Evolutionary conservation across 148 eudicot species (phyloP).

Genomic region (Pharnaceum exiguum): DNA sequence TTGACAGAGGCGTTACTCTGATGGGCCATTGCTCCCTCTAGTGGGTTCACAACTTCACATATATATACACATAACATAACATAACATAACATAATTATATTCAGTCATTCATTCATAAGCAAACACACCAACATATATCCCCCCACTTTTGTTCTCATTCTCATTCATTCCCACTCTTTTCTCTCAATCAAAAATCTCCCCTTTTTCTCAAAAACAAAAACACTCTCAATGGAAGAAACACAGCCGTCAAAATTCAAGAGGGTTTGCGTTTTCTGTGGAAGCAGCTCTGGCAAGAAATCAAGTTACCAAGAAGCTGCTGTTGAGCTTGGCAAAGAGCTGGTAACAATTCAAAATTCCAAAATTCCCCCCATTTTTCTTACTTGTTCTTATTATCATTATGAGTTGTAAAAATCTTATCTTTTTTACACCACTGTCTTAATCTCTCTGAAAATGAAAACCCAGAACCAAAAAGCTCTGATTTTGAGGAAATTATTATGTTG

Average conservation of each 20-base stretch:
- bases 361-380: not conserved
- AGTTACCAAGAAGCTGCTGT: conserved; percentile 38
- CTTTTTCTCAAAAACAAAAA: not conserved
- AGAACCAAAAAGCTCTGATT: too few species aligned
- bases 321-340: conserved; percentile 33
- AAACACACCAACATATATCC: too few species aligned
- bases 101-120: too few species aligned
- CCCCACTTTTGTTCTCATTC: not conserved
- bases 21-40: too few species aligned
- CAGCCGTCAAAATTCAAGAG: conserved; percentile 33
- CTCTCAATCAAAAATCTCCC: conserved; percentile 6
- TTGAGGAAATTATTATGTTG: too few species aligned
- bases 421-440: too few species aligned
- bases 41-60: too few species aligned
- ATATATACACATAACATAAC: too few species aligned
- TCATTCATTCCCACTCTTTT: conserved; percentile 10
- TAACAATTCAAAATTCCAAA: conserved; percentile 13
- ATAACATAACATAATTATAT: too few species aligned
- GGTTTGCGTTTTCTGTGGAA: conserved; percentile 33
- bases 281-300: conserved; percentile 31
- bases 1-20: not conserved
- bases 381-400: too few species aligned
- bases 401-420: too few species aligned
- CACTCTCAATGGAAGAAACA: conserved; percentile 33
- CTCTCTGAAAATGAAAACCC: too few species aligned